A percentile compares a stretch with the other conserved stretches of the same genome.
These are phyloP conservation scores for Thielaviopsis euricoi DNA, from an alignment of 2,329 filamentous ascomycete genomes.

Conservation along the genomic window DNA sequence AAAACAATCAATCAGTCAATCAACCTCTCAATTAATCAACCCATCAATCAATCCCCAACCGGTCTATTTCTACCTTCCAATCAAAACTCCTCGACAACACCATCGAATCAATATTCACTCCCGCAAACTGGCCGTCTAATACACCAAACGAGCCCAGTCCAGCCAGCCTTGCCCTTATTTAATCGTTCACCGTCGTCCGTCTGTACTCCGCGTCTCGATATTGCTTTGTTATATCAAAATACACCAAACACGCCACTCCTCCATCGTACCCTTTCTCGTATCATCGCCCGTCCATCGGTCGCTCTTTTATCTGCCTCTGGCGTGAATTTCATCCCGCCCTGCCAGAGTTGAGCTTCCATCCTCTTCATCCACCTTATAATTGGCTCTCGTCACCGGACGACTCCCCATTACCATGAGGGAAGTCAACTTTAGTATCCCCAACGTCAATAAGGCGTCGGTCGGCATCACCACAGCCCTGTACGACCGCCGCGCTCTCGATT, in stretches of 20 bases:
- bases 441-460: constrained; percentile 97
- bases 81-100: too few relatives aligned
- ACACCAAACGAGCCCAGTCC: too few relatives aligned
- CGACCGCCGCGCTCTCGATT: constrained; percentile 91
- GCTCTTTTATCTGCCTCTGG: background rate
- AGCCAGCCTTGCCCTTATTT: background rate
- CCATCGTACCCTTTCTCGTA: constrained; percentile 6
- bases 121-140: too few relatives aligned
- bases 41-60: background rate
- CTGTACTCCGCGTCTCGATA: background rate
- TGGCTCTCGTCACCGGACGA: too few relatives aligned
- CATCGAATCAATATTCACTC: too few relatives aligned
- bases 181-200: background rate
- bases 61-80: too few relatives aligned
- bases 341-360: constrained; percentile 13
- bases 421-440: constrained; percentile 98
- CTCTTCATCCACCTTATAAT: constrained; percentile 9
- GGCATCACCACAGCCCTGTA: constrained; percentile 98
- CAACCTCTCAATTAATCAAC: background rate
- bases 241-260: background rate
- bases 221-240: background rate
- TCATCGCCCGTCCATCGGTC: constrained; percentile 13
- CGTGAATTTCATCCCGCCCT: too few relatives aligned
- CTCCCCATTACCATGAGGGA: constrained; percentile 65
- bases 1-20: background rate